Conservation (phyloP, 768 basidiomycete genomes). For the Dendrothele bispora region DNA sequence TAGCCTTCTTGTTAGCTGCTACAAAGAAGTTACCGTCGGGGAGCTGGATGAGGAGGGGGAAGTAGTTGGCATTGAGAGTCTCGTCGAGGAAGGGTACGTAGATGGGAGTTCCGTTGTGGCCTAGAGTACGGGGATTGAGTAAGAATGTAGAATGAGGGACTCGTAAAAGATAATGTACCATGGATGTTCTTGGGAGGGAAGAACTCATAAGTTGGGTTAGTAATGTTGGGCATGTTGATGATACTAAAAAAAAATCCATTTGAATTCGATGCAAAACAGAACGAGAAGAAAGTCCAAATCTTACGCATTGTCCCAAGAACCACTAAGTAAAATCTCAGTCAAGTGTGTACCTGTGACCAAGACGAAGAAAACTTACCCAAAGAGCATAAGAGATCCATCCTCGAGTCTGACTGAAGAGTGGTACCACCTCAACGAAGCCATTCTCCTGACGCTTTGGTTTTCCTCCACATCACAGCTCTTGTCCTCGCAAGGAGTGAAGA, state of each 20-base stretch:
- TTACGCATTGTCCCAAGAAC: no score
- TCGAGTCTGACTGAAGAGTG: no score
- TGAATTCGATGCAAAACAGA: neutral
- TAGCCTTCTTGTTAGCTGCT: conserved; percentile 19
- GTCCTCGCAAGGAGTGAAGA: conserved; percentile 10
- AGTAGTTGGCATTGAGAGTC: conserved; percentile 4
- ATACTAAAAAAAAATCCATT: no score
- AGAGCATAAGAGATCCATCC: no score
- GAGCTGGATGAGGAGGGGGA: conserved; percentile 8
- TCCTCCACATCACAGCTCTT: no score
- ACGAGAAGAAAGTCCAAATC: no score
- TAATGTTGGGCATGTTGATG: no score
- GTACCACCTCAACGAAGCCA: conserved; percentile 7
- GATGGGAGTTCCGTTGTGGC: conserved; percentile 3
- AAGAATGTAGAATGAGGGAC: no score
- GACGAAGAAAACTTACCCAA: neutral
- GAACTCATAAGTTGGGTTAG: conserved; percentile 4
- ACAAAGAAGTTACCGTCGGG: conserved; percentile 20
- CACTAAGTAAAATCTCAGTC: neutral
- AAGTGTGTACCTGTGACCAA: no score
- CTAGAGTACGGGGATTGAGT: neutral
- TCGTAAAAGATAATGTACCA: no score
- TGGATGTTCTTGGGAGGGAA: conserved; percentile 7
- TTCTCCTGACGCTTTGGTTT: neutral
- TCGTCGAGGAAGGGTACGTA: conserved; percentile 2